Conservation (phyloP, 129 eudicot genomes). For the Ambrosia trifida region DNA sequence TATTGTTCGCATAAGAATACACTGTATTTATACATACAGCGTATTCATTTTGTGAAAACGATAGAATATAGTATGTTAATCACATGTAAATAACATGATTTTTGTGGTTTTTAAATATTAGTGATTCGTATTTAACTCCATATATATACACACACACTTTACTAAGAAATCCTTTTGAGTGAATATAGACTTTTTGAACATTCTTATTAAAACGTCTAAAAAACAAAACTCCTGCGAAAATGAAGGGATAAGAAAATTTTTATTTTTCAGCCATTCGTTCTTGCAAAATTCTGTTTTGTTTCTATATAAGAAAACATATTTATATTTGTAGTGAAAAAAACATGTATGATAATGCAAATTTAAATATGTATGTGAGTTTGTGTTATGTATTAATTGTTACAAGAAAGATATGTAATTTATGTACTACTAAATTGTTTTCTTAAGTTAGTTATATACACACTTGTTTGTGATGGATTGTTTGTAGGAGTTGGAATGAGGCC, state of each 20-base stretch:
- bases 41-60: neutral
- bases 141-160: too few species aligned
- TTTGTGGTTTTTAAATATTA: neutral
- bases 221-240: neutral
- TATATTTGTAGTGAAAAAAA: neutral
- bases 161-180: slow-evolving; percentile 14
- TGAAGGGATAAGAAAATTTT: neutral
- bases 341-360: neutral
- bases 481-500: too few species aligned
- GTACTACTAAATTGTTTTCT: neutral
- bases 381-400: neutral
- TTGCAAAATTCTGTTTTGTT: neutral
- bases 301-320: neutral
- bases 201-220: neutral
- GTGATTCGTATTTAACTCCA: neutral
- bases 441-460: neutral
- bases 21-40: neutral
- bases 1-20: neutral
- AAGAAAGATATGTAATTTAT: neutral
- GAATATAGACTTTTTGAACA: slow-evolving; percentile 25
- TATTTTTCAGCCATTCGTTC: neutral
- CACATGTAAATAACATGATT: neutral
- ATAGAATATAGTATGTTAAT: neutral
- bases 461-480: too few species aligned
- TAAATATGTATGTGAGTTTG: neutral